Evolutionary conservation across 805 yeast species (phyloP), one percentile per base, ranked within the genome.

Genomic region (Teunomyces gatunensis): DNA sequence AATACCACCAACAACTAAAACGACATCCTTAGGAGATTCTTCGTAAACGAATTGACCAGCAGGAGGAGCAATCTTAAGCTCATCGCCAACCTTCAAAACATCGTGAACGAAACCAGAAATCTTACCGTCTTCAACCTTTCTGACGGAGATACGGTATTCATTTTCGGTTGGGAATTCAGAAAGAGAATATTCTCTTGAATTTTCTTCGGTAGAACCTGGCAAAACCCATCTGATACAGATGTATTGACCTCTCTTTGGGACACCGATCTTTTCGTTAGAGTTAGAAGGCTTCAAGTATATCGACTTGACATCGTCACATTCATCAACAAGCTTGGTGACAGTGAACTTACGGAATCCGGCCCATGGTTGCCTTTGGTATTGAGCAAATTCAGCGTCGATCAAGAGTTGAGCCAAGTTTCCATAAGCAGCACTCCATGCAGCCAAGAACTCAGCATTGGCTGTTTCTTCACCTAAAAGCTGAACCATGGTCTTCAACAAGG

Each of bases 361-460:
- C 91, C 90, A 85, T 15, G 57, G 47, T 37, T 65, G 66, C 12
- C 58, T 53, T 20, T 61, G 52, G 58, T 84, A 85, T 54, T 73
- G 59, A 4, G 64, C 64, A 44, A 63, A 63, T 63, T 85, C 91
- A 17, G 78, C 75, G 34, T 69, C 62, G 52, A 85, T 85, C 52
- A 85, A 69, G 7, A 81, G 61, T 47, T 80, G 74, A 5, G 90
- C 90, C 51, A 85, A 70, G 48, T 76, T 79, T 32, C 75, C 77
- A 60, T 85, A 85, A 4, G 91, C 90, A 36, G 68, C 74, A 20
- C 73, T 68, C 88, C 89, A 85, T 9, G 89, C 88, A 21, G 68
- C 73, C 39, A 83, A 54, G 46, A 85, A 78, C 36, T 74, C 81
- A 3, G 70, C 74, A 15, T 81, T 80, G n/a, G 87, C 87, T n/a